Percentiles rank a stretch among this genome's conserved stretches.
Conservation (phyloP, 2,329 filamentous ascomycete genomes). For the Metarhizium anisopliae region DNA sequence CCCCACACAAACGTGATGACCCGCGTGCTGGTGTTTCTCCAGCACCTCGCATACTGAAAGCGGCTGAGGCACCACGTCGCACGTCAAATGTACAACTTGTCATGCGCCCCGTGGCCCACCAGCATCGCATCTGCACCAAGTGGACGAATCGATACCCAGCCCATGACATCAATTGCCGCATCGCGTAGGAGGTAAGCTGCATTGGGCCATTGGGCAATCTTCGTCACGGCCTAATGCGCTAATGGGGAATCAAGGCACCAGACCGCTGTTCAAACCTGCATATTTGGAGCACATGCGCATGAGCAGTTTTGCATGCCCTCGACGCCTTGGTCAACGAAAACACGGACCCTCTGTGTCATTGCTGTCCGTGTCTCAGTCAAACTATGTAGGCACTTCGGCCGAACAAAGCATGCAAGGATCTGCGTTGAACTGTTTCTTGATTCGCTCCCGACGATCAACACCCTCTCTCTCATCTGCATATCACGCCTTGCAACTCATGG, state of each 20-base stretch:
- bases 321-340: too few relatives aligned
- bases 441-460: background rate
- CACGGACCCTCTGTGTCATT: too few relatives aligned
- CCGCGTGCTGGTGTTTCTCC: background rate
- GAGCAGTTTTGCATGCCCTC: background rate
- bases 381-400: background rate
- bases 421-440: too few relatives aligned
- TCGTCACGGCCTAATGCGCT: background rate
- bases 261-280: background rate
- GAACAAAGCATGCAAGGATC: background rate
- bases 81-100: background rate
- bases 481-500: background rate
- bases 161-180: background rate
- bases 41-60: background rate
- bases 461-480: background rate
- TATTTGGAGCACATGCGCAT: background rate
- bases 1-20: background rate
- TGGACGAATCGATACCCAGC: too few relatives aligned
- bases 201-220: background rate
- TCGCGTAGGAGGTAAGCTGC: background rate
- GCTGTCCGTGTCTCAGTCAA: background rate
- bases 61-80: background rate
- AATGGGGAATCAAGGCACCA: background rate
- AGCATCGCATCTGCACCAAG: background rate
- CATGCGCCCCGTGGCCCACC: too few relatives aligned